Percentiles rank a stretch among this genome's conserved stretches.
Evolutionary conservation across 192 early-diverging fungal genomes (phyloP).

Genomic region (Coemansia sp.): DNA sequence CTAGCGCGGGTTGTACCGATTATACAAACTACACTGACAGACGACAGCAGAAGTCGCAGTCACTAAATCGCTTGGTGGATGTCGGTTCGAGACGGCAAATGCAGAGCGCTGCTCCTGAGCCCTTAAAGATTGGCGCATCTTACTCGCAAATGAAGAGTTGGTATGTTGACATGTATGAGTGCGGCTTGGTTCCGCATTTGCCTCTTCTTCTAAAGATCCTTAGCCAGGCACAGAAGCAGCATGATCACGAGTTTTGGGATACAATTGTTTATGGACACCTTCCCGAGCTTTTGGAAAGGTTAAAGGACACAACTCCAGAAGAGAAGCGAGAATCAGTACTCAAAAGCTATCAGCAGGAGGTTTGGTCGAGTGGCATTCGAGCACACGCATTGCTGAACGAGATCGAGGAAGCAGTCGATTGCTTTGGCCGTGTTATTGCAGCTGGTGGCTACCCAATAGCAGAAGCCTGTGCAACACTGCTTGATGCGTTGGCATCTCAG

Average conservation of each 20-base stretch:
- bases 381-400: slow-evolving; percentile 19
- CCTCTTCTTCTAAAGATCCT: slow-evolving; percentile 11
- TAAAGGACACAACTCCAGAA: neutral
- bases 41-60: neutral
- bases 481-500: slow-evolving; percentile 8
- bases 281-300: slow-evolving; percentile 20
- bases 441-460: slow-evolving; percentile 24
- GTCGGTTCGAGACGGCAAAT: neutral
- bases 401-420: slow-evolving; percentile 32
- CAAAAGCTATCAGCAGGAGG: slow-evolving; percentile 4
- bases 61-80: neutral
- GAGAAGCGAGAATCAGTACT: neutral
- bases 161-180: slow-evolving; percentile 16
- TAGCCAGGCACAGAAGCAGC: slow-evolving; percentile 9
- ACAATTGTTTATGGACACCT: slow-evolving; percentile 26
- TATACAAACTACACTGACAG: neutral
- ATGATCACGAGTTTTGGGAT: slow-evolving; percentile 21
- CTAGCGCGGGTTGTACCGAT: neutral
- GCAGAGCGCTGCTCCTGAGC: neutral
- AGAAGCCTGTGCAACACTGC: slow-evolving; percentile 15
- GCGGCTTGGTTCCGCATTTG: slow-evolving; percentile 13
- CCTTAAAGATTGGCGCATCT: neutral
- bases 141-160: slow-evolving; percentile 6
- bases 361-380: slow-evolving; percentile 29
- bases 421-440: slow-evolving; percentile 24